Percentiles rank a stretch among this genome's conserved stretches.
These are phyloP conservation scores for Neonectria neomacrospora DNA, from an alignment of 2,329 filamentous ascomycete genomes.

Conservation along the genomic window DNA sequence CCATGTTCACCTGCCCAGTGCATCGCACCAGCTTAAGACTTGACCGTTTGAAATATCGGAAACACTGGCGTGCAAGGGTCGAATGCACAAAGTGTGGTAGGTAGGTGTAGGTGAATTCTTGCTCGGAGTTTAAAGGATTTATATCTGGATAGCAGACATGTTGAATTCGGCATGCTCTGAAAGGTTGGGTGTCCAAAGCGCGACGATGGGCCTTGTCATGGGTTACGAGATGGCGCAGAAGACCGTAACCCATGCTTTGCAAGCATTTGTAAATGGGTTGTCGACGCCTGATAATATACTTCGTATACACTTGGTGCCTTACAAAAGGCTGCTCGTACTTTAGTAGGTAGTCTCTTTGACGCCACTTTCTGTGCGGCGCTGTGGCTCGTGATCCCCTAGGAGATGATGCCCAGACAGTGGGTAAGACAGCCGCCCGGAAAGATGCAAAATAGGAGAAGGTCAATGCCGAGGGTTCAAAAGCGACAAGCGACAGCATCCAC, in stretches of 20 bases:
- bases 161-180: too few relatives aligned
- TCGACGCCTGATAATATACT: too few relatives aligned
- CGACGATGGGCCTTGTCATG: conserved; percentile 5
- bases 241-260: neutral
- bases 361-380: neutral
- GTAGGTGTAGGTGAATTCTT: neutral
- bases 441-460: conserved; percentile 3
- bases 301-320: too few relatives aligned
- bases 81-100: too few relatives aligned
- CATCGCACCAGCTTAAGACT: neutral
- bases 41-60: neutral
- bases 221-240: neutral
- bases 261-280: neutral
- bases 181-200: neutral
- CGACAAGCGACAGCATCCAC: neutral
- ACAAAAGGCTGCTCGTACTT: too few relatives aligned
- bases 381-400: conserved; percentile 15
- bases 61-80: neutral
- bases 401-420: conserved; percentile 16
- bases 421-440: neutral
- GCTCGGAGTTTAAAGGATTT: too few relatives aligned
- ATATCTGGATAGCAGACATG: neutral
- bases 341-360: neutral
- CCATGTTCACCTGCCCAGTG: neutral
- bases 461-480: neutral